Evolutionary conservation across 176 grass and related monocot species (phyloP).

Genomic region (Stipa capillata): DNA sequence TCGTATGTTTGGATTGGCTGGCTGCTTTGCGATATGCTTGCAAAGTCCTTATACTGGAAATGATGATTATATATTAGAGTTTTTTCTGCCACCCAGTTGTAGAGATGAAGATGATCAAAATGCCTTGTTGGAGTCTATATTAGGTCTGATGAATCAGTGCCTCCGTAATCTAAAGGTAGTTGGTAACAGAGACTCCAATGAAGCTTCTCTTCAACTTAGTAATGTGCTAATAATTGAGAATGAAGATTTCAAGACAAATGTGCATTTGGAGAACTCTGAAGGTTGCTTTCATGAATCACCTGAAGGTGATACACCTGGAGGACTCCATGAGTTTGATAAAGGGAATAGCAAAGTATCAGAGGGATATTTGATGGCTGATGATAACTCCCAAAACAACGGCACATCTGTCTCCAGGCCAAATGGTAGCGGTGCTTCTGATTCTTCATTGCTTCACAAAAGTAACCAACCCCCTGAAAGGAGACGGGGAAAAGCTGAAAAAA

Average conservation of each 20-base stretch:
- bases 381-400: constrained; percentile 32
- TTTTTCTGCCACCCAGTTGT: constrained; percentile 77
- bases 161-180: constrained; percentile 70
- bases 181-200: constrained; percentile 29
- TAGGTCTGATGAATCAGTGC: constrained; percentile 42
- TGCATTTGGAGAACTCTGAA: constrained; percentile 30
- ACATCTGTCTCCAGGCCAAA: constrained; percentile 30
- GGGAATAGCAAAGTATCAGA: constrained; percentile 27
- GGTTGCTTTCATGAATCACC: constrained; percentile 22
- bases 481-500: constrained; percentile 94
- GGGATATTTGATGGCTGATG: constrained; percentile 28
- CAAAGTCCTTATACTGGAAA: constrained; percentile 70
- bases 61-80: constrained; percentile 93
- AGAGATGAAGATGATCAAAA: constrained; percentile 48
- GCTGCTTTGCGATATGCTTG: constrained; percentile 84
- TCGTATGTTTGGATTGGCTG: constrained; percentile 62
- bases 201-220: constrained; percentile 33
- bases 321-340: constrained; percentile 1
- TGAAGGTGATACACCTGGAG: constrained; percentile 18
- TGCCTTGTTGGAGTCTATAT: constrained; percentile 56
- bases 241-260: constrained; percentile 33
- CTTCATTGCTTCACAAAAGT: constrained; percentile 48
- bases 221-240: constrained; percentile 39
- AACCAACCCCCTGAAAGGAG: constrained; percentile 52
- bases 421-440: constrained; percentile 44